Evolutionary conservation across 1,284 basidiomycete genomes (phyloP).

Genomic region (Sanghuangporus baumii): DNA sequence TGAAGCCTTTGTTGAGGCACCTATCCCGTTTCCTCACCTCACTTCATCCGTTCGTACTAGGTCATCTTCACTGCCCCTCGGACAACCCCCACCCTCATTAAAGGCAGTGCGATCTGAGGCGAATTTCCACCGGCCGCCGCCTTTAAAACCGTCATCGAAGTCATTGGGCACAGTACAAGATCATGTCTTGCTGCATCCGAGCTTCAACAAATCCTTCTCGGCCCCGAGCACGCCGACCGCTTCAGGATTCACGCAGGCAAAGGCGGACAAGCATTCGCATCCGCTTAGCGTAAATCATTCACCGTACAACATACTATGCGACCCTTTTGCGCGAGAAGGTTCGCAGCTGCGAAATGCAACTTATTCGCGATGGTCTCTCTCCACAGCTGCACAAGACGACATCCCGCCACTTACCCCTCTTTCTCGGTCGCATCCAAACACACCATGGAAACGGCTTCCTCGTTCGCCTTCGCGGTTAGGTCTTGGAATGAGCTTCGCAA

Average conservation of each 20-base stretch:
- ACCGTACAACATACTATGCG: background rate
- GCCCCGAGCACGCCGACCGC: slow-evolving; percentile 10
- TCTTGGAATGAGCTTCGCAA: slow-evolving; percentile 2
- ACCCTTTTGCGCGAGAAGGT: background rate
- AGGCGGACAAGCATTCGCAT: background rate
- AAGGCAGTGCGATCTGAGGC: background rate
- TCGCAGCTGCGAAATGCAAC: background rate
- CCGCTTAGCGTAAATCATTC: background rate
- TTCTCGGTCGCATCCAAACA: background rate
- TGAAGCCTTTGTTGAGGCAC: background rate
- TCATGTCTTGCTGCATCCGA: slow-evolving; percentile 3
- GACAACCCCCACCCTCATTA: background rate
- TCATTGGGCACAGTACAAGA: background rate
- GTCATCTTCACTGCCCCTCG: slow-evolving; percentile 6
- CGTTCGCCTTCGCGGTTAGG: slow-evolving; percentile 1
- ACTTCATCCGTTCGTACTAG: background rate
- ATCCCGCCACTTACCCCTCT: background rate
- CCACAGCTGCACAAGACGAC: slow-evolving; percentile 8
- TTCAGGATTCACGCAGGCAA: slow-evolving; percentile 5
- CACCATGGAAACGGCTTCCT: background rate
- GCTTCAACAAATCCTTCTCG: slow-evolving; percentile 14
- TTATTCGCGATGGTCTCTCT: slow-evolving; percentile 12
- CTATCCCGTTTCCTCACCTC: background rate
- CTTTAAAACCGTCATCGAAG: background rate
- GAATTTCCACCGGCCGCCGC: slow-evolving; percentile 1